These are phyloP conservation scores for Solanum corneliomulleri DNA, from an alignment of 257 asterid genomes.

Conservation along the genomic window DNA sequence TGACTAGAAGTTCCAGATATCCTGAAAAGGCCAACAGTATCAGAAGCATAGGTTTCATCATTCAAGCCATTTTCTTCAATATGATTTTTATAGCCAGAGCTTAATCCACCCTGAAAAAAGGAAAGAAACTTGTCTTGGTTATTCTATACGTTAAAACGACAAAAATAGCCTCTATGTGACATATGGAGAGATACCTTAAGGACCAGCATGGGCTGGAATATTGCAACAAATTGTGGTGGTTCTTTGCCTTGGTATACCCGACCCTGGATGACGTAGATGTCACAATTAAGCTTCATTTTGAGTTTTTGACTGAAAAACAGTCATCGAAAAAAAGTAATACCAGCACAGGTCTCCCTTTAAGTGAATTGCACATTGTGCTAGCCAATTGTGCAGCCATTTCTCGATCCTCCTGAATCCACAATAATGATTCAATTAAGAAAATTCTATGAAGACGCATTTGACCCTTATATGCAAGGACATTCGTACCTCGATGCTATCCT, in stretches of 20 bases:
- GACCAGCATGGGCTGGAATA: slow-evolving; percentile 89
- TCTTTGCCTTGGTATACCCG: slow-evolving; percentile 87
- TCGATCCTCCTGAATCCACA: slow-evolving; percentile 68
- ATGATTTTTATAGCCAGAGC: slow-evolving; percentile 85
- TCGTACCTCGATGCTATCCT: slow-evolving; percentile 84
- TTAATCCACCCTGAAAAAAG: slow-evolving; percentile 69
- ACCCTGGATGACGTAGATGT: slow-evolving; percentile 41
- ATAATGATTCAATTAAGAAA: not conserved
- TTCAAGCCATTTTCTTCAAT: slow-evolving; percentile 83
- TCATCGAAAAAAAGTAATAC: slow-evolving; percentile 20
- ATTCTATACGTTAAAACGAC: not conserved
- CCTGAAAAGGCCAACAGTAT: slow-evolving; percentile 73
- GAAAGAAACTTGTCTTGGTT: not conserved
- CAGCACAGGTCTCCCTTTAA: slow-evolving; percentile 88
- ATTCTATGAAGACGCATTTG: not conserved
- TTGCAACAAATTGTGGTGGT: slow-evolving; percentile 91
- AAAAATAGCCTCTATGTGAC: not conserved
- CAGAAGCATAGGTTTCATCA: slow-evolving; percentile 90
- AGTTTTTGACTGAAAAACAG: not conserved
- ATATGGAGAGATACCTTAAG: slow-evolving; percentile 52
- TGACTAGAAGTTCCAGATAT: slow-evolving; percentile 74
- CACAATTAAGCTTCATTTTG: not conserved
- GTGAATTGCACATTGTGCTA: slow-evolving; percentile 65
- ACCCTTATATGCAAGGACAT: not conserved
- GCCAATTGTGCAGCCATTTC: slow-evolving; percentile 46